phyloP scores from a whole-genome alignment of 2,329 filamentous ascomycete genomes.

The Endocalyx cinctus region DNA sequence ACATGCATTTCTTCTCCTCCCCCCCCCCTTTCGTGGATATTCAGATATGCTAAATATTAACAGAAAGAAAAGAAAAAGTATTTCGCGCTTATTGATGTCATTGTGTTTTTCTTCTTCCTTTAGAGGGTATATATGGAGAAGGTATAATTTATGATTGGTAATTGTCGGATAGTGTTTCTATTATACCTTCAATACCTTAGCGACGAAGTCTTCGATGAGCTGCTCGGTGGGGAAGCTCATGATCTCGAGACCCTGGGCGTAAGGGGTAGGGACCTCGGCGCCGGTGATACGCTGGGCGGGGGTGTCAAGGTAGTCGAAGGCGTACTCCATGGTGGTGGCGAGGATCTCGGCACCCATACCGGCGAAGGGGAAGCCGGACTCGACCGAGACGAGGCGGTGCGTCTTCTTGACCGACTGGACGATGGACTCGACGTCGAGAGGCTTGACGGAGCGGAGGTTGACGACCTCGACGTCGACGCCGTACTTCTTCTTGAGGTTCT shows the following conservation, averaged over 20 bases:
- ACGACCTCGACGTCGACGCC: conserved; percentile 94
- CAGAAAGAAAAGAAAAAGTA: too few species aligned
- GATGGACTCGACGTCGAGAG: conserved; percentile 90
- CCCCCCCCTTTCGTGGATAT: too few species aligned
- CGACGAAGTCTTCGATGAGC: conserved; percentile 81
- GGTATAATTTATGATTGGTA: too few species aligned
- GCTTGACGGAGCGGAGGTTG: conserved; percentile 97
- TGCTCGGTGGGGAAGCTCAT: conserved; percentile 91
- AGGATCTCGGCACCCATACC: conserved; percentile 91
- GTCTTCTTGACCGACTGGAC: conserved; percentile 99
- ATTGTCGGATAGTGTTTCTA: too few species aligned
- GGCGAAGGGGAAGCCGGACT: conserved; percentile 94
- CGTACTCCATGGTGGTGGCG: conserved; percentile 94
- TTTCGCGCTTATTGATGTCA: too few species aligned
- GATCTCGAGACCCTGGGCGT: conserved; percentile 87
- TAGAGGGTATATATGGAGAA: too few species aligned
- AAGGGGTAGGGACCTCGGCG: conserved; percentile 95
- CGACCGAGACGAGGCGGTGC: conserved; percentile 81
- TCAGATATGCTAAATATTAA: too few species aligned
- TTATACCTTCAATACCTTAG: conserved; percentile 66
- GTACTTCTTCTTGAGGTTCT: conserved; percentile 92
- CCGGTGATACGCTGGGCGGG: conserved; percentile 92
- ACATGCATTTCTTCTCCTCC: too few species aligned
- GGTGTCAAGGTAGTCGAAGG: conserved; percentile 93
- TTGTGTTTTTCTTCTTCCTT: too few species aligned